Percentiles rank a stretch among this genome's conserved stretches.
Conservation (phyloP, 345 rosid species). For the Aquilaria malaccensis region DNA sequence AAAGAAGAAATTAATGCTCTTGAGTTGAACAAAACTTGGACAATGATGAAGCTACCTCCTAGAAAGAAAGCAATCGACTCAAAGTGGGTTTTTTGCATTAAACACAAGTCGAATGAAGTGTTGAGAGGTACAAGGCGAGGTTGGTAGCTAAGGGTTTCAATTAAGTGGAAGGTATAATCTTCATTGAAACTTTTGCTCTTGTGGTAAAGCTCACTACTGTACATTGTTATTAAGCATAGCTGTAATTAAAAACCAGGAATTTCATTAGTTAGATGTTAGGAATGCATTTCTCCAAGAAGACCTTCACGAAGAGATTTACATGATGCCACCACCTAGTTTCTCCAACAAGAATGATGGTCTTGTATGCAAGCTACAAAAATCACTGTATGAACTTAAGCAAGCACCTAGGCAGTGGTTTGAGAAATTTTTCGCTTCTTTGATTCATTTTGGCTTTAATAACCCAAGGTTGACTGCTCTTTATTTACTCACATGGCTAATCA, state of each 20-base stretch:
- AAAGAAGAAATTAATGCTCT: no score
- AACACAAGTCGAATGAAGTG: neutral
- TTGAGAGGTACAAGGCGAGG: neutral
- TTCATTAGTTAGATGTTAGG: neutral
- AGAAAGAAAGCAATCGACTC: neutral
- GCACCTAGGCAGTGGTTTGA: neutral
- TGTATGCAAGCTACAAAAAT: neutral
- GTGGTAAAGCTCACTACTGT: neutral
- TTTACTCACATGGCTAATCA: neutral
- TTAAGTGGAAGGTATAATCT: neutral
- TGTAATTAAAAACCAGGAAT: neutral
- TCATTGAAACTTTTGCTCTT: neutral
- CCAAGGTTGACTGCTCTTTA: neutral
- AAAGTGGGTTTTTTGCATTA: neutral
- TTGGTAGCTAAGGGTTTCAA: neutral
- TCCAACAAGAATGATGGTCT: neutral
- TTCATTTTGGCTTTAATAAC: neutral
- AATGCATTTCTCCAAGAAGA: no score
- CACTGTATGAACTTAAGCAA: neutral
- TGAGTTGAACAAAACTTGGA: no score
- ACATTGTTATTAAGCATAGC: neutral
- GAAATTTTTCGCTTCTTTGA: neutral
- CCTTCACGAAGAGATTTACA: neutral
- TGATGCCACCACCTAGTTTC: neutral
- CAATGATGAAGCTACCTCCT: no score